These are phyloP conservation scores for Didymella exigua DNA, from an alignment of 2,329 filamentous ascomycete species.

Conservation along the genomic window DNA sequence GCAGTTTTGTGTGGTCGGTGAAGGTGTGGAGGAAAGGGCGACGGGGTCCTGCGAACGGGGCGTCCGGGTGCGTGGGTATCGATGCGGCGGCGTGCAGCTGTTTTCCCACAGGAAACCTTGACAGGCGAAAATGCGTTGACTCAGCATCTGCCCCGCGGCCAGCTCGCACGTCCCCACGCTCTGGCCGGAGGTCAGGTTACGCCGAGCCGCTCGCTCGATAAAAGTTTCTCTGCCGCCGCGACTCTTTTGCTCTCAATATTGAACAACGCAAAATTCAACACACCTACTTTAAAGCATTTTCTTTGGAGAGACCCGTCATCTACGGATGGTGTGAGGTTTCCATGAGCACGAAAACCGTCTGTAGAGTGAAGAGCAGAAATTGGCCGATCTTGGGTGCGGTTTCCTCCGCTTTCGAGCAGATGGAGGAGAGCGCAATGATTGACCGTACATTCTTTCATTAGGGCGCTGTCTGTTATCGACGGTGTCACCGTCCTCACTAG, in stretches of 20 bases:
- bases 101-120: constrained; percentile 40
- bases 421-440: constrained; percentile 66
- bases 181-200: not conserved
- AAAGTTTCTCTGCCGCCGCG: constrained; percentile 31
- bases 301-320: constrained; percentile 54
- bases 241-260: constrained; percentile 51
- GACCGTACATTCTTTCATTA: constrained; percentile 54
- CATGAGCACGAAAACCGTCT: constrained; percentile 65
- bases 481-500: constrained; percentile 4
- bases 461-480: constrained; percentile 13
- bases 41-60: constrained; percentile 9
- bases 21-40: not conserved
- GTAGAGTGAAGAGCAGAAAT: constrained; percentile 60
- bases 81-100: constrained; percentile 1
- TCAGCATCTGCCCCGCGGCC: constrained; percentile 40
- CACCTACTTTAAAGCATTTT: constrained; percentile 58
- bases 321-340: constrained; percentile 49
- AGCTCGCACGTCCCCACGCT: constrained; percentile 23
- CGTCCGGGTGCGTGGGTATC: constrained; percentile 1
- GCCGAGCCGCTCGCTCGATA: constrained; percentile 19
- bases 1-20: constrained; percentile 6
- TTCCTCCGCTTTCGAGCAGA: constrained; percentile 52
- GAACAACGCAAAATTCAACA: constrained; percentile 62
- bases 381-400: constrained; percentile 65
- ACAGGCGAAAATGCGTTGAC: constrained; percentile 44